Evolutionary conservation across 495 filamentous ascomycete genomes (phyloP).

Genomic region (Xylaria intraflava): DNA sequence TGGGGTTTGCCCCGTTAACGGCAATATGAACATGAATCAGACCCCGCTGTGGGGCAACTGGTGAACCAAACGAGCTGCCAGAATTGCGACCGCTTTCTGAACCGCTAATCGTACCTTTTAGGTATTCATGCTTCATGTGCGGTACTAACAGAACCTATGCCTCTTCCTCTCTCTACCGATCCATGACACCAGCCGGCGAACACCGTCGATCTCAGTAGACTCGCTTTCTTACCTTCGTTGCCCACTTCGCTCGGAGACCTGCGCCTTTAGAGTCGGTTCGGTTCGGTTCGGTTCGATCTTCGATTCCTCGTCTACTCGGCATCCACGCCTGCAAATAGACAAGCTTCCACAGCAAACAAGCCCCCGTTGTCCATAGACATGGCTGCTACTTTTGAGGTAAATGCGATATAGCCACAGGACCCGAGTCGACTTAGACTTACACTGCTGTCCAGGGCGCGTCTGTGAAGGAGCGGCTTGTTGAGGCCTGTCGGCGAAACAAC

Average conservation of each 20-base stretch:
- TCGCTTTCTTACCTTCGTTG: not conserved
- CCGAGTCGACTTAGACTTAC: slow-evolving; percentile 25
- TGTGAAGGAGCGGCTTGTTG: slow-evolving; percentile 76
- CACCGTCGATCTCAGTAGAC: not conserved
- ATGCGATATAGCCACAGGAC: slow-evolving; percentile 27
- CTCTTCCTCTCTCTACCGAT: not conserved
- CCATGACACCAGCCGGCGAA: not conserved
- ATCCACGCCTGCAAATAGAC: not conserved
- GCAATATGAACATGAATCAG: too few relatives aligned
- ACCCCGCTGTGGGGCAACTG: too few relatives aligned
- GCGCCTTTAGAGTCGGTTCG: not conserved
- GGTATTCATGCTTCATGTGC: too few relatives aligned
- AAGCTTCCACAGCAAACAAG: not conserved
- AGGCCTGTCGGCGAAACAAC: slow-evolving; percentile 91
- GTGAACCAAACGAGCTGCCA: too few relatives aligned
- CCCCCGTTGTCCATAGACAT: slow-evolving; percentile 19
- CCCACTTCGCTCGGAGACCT: not conserved
- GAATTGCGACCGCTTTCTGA: too few relatives aligned
- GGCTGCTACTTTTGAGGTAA: slow-evolving; percentile 30
- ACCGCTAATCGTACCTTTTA: too few relatives aligned
- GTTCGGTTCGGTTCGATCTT: not conserved
- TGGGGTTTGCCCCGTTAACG: too few relatives aligned
- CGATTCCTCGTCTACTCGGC: not conserved
- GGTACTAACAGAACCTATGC: too few relatives aligned
- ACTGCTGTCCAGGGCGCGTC: slow-evolving; percentile 64